Base-by-base conservation (phyloP, 129 eudicot species). In the Helichrysum umbraculigerum region DNA sequence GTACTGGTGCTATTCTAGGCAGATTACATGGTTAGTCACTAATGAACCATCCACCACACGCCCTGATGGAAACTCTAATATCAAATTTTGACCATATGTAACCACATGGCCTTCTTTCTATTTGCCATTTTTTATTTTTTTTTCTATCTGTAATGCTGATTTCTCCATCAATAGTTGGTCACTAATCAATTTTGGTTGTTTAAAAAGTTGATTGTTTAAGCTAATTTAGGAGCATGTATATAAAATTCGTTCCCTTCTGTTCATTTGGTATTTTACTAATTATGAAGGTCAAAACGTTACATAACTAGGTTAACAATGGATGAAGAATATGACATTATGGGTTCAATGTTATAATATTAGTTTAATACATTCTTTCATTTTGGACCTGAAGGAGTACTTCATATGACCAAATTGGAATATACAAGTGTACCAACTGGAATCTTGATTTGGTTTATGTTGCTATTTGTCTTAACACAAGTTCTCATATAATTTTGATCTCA, bases 1-100 rank as follows among this genome's bases (percentile, higher is more conserved):
- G 97, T 73, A 88, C 85, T 62, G 98, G 98, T 69, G 98, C 98
- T 66, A 59, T 93, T 84, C 87, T 93, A n/a, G 98, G 98, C 16
- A 92, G 97, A 72, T 87, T 93, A 58, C 98, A 93, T 88, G 98
- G 98, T 93, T n/a, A 73, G 76, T 22, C n/a, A 65, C 52, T 63
- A 33, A 51, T n/a, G 32, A 66, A 9, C 73, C 60, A 34, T 44
- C 22, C n/a, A 25, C 9, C 28, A 22, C 47, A 25, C 56, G 14
- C 58, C 15, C 74, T 10, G 33, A 41, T 14, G 1, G 8, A 28
- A 57, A 78, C 37, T 39, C 56, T 12, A 70, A 39, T 52, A 28
- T 22, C 9, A 34, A 58, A 12, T 32, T 54, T n/a, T 57, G 11
- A 21, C 11, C 62, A 20, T 21, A 39, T 22, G 50, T 66, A 25